These are phyloP conservation scores for Carex arenaria DNA, from an alignment of 202 grass and related monocot species.

Conservation along the genomic window DNA sequence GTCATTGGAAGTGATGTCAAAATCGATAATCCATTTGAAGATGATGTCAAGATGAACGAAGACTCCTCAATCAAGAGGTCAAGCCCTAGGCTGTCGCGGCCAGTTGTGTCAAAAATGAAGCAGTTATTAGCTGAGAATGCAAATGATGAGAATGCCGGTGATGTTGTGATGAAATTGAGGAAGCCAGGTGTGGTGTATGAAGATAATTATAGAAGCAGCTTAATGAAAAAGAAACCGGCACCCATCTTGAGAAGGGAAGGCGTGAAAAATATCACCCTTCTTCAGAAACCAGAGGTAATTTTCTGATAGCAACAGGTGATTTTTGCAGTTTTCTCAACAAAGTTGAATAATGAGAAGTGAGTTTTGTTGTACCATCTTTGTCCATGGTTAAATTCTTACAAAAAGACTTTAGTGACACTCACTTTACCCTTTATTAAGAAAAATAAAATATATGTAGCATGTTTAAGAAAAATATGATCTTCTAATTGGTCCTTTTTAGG, in stretches of 20 bases:
- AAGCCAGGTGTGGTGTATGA: constrained; percentile 59
- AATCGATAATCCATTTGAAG: not conserved
- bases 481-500: too few relatives aligned
- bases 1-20: constrained; percentile 32
- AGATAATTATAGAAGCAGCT: constrained; percentile 49
- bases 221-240: constrained; percentile 52
- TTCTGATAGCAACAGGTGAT: not conserved
- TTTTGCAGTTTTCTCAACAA: not conserved
- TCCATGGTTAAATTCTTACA: not conserved
- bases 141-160: not conserved
- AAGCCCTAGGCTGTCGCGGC: constrained; percentile 13
- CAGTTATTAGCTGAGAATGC: constrained; percentile 29
- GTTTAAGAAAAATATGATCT: too few relatives aligned
- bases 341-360: not conserved
- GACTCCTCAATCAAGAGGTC: not conserved
- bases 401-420: not conserved
- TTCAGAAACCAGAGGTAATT: constrained; percentile 63
- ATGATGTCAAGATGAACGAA: not conserved
- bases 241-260: constrained; percentile 56
- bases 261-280: constrained; percentile 62
- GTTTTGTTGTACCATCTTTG: not conserved
- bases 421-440: too few relatives aligned
- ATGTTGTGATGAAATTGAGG: constrained; percentile 46
- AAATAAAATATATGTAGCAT: too few relatives aligned
- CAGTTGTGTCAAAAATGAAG: constrained; percentile 39